phyloP scores from a whole-genome alignment of 2,329 filamentous ascomycete genomes.

The Verticillium isaacii region DNA sequence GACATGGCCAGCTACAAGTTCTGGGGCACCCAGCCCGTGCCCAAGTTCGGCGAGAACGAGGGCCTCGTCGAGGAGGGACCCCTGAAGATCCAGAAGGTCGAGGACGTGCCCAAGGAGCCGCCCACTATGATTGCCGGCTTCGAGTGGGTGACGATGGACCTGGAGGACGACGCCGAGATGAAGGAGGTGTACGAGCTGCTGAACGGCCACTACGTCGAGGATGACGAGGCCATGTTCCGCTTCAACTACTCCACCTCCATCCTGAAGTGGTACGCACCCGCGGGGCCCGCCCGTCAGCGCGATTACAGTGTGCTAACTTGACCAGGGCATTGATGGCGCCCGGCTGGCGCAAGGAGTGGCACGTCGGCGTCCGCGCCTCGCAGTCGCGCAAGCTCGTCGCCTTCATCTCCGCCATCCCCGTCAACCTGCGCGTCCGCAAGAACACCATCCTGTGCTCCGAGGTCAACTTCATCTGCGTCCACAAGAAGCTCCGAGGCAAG shows the following conservation, averaged over 20 bases:
- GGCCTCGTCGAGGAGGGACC: slow-evolving; percentile 69
- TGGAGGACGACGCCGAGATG: slow-evolving; percentile 72
- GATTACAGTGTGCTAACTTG: background rate
- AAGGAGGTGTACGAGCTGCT: slow-evolving; percentile 90
- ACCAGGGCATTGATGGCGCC: slow-evolving; percentile 86
- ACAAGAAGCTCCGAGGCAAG: slow-evolving; percentile 95
- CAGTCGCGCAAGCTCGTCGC: slow-evolving; percentile 85
- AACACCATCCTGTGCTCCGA: slow-evolving; percentile 76
- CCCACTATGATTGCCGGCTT: slow-evolving; percentile 74
- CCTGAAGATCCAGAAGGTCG: slow-evolving; percentile 73
- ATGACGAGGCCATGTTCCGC: slow-evolving; percentile 93
- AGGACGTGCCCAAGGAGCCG: slow-evolving; percentile 74
- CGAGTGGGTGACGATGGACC: slow-evolving; percentile 89
- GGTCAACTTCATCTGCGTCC: slow-evolving; percentile 97
- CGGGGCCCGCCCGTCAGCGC: background rate
- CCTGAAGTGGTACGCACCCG: slow-evolving; percentile 67
- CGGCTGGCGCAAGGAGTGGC: slow-evolving; percentile 91
- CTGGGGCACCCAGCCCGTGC: slow-evolving; percentile 96
- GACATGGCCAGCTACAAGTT: slow-evolving; percentile 98
- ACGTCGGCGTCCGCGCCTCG: slow-evolving; percentile 84
- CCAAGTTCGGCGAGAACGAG: slow-evolving; percentile 64
- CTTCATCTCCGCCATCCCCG: slow-evolving; percentile 91
- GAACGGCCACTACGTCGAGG: slow-evolving; percentile 93
- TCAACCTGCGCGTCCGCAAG: slow-evolving; percentile 73
- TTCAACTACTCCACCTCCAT: slow-evolving; percentile 93